Evolutionary conservation across 805 yeast species (phyloP), one percentile per base, ranked within the genome.

Genomic region (Isabelozyma gotoi): DNA sequence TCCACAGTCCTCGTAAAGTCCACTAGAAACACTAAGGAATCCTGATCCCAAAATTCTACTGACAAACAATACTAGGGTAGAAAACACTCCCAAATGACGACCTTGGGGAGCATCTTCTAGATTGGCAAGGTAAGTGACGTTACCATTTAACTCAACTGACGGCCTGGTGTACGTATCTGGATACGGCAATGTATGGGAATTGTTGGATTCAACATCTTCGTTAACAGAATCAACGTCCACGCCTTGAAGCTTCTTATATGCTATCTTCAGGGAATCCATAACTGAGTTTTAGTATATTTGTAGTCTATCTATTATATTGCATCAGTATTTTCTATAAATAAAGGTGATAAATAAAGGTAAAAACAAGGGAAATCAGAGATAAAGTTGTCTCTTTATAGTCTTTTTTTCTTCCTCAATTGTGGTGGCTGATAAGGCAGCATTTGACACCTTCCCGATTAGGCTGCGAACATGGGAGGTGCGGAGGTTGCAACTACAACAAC

Each of bases 21-120:
- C 77, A 15, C 86, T 76, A 0, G 91, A 84, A 1, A 83, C 78
- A 6, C 90, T 84, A 66, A 85, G 83, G 7, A 86, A 85, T 0
- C 94, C 94, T 0, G 90, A 82, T 0, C 95, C 94, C 10, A 86
- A 67, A 34, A 86, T 85, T 46, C 91, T 67, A 12, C 88, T 80
- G 5, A 86, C 73, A 52, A 84, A 82, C 45, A 84, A 44, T 11
- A 83, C 74, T 33, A 82, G 72, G 0, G 88, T 82, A 5, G 89
- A 81, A 51, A 76, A 83, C 2, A 84, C 59, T 0, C 92, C 92
- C 47, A 86, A 59, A 60, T 85, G 89, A 32, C 92, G 67, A 1
- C 92, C 92, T 51, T 84, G 89, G 1, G 91, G 91, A 1, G 77
- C 62, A 17, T 78, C 82, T 50, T 78, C 82, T 15, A 65, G 56